phyloP scores from a whole-genome alignment of 306 rosid species.

The Prunus salicina region DNA sequence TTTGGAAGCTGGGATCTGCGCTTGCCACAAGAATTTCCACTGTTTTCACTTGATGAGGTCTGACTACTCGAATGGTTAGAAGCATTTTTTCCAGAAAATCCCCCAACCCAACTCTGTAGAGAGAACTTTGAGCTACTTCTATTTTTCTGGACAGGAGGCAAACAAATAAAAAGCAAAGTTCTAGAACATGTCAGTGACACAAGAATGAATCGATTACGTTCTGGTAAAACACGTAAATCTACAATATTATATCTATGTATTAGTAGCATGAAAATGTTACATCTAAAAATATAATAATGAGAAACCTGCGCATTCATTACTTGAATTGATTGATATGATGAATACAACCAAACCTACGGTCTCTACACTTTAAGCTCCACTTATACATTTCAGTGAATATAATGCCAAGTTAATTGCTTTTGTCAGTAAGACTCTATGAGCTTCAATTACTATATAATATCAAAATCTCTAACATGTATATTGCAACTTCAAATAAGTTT shows the following conservation, averaged over 20 bases:
- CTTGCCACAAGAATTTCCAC: constrained; percentile 36
- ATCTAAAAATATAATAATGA: not conserved
- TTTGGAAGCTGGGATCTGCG: constrained; percentile 46
- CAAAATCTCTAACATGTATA: not conserved
- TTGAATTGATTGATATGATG: not conserved
- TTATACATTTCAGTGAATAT: not conserved
- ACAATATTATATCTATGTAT: not conserved
- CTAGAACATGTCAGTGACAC: not conserved
- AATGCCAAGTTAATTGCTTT: not conserved
- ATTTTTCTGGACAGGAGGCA: constrained; percentile 62
- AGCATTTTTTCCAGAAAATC: constrained; percentile 56
- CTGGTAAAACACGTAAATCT: not conserved
- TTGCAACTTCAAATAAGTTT: not conserved
- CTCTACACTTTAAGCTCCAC: not conserved
- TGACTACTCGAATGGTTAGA: constrained; percentile 39
- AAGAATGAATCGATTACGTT: not conserved
- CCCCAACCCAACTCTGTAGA: constrained; percentile 86
- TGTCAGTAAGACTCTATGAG: not conserved
- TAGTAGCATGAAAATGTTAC: not conserved
- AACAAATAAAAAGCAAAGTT: constrained; percentile 9
- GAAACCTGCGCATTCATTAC: not conserved
- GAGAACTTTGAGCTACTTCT: constrained; percentile 82
- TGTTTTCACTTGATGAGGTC: constrained; percentile 33
- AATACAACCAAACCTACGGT: not conserved
- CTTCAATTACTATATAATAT: not conserved